Evolutionary conservation across 106 monocot species (phyloP).

Genomic region (Dendrobium huoshanense): DNA sequence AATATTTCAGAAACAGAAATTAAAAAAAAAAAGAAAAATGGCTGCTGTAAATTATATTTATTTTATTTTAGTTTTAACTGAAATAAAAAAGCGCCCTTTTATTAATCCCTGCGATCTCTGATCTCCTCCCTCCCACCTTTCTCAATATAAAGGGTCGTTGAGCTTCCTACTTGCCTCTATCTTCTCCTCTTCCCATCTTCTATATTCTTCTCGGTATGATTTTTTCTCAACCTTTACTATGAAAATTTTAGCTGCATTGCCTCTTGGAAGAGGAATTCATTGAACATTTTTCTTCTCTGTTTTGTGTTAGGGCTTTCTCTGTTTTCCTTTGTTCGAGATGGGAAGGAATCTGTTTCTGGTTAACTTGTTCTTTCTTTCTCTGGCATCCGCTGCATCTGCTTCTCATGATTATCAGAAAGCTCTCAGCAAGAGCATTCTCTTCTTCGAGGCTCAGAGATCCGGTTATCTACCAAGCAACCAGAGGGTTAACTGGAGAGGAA

Average conservation of each 20-base stretch:
- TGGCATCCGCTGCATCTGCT: slow-evolving; percentile 16
- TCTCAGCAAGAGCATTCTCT: slow-evolving; percentile 78
- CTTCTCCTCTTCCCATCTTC: background rate
- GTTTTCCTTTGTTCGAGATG: background rate
- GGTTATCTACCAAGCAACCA: slow-evolving; percentile 64
- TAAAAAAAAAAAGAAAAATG: background rate
- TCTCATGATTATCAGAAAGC: slow-evolving; percentile 80
- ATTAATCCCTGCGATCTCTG: background rate
- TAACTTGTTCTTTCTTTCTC: slow-evolving; percentile 1
- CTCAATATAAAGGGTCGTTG: slow-evolving; percentile 1
- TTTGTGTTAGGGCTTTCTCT: background rate
- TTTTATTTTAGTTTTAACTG: background rate
- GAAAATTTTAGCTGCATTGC: background rate
- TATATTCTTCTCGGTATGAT: background rate
- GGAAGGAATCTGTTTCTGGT: background rate
- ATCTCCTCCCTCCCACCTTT: background rate
- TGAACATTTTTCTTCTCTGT: background rate
- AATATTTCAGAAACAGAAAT: background rate
- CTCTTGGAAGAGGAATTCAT: background rate
- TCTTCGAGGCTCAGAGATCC: slow-evolving; percentile 95
- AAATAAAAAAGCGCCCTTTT: background rate
- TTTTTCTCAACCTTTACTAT: background rate
- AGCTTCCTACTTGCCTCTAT: slow-evolving; percentile 1
- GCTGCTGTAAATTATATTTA: background rate
- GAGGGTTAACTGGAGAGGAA: slow-evolving; percentile 69